phyloP scores from a whole-genome alignment of 2,329 filamentous ascomycete species.

The Phaeophleospora eucalypticola region DNA sequence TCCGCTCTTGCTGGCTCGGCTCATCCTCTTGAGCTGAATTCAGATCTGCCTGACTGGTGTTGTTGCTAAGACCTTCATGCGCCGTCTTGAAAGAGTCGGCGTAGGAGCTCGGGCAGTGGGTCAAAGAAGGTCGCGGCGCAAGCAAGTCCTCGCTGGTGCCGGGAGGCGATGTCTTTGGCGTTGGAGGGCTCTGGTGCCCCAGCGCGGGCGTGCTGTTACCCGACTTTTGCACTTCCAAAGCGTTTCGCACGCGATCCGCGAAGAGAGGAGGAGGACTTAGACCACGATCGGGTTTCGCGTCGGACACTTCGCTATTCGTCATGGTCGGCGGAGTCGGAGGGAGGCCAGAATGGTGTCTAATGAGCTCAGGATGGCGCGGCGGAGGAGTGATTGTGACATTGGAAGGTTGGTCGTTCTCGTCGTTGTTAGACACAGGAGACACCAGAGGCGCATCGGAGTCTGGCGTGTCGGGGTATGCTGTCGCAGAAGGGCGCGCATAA shows the following conservation, averaged over 20 bases:
- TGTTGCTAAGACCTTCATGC: slow-evolving; percentile 37
- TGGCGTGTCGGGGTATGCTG: not conserved
- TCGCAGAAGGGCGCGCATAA: not conserved
- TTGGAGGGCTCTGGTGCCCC: slow-evolving; percentile 33
- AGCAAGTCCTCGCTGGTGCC: slow-evolving; percentile 18
- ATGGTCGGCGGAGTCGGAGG: slow-evolving; percentile 45
- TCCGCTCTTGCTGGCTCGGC: not conserved
- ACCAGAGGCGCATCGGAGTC: not conserved
- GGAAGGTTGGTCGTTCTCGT: slow-evolving; percentile 1
- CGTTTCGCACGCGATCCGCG: slow-evolving; percentile 38
- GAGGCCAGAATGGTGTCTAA: slow-evolving; percentile 32
- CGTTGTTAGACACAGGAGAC: not conserved
- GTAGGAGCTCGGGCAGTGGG: slow-evolving; percentile 36
- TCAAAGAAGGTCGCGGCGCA: slow-evolving; percentile 20
- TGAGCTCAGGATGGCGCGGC: slow-evolving; percentile 4
- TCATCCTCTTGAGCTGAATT: not conserved
- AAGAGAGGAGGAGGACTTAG: slow-evolving; percentile 41
- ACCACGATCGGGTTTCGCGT: slow-evolving; percentile 28
- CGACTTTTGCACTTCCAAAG: slow-evolving; percentile 38
- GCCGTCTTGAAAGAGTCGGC: slow-evolving; percentile 47
- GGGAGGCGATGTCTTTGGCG: slow-evolving; percentile 35
- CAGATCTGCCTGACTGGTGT: not conserved
- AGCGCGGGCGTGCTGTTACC: slow-evolving; percentile 40
- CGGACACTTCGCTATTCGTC: slow-evolving; percentile 24
- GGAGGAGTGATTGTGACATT: slow-evolving; percentile 16